phyloP scores from a whole-genome alignment of 2,329 filamentous ascomycete genomes.

The Trichoderma sp. region DNA sequence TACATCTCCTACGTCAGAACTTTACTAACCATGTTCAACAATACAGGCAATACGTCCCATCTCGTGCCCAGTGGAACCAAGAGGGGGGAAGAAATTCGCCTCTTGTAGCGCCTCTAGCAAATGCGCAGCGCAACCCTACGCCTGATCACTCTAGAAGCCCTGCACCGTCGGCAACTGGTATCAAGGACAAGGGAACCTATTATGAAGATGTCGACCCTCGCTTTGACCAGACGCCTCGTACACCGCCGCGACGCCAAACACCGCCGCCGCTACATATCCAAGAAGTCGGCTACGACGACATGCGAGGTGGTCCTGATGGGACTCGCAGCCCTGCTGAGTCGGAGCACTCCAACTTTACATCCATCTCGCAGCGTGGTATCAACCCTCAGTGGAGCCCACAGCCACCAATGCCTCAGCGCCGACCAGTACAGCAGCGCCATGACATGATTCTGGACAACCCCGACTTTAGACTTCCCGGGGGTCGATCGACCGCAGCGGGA shows the following conservation, averaged over 20 bases:
- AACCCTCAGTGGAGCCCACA: constrained; percentile 81
- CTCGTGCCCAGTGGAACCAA: constrained; percentile 54
- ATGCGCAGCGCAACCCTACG: constrained; percentile 29
- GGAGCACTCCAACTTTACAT: constrained; percentile 84
- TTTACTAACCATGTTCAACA: not conserved
- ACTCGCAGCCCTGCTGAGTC: constrained; percentile 72
- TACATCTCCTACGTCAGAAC: too few relatives aligned
- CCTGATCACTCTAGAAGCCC: constrained; percentile 39
- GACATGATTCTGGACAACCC: constrained; percentile 81
- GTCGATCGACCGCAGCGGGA: constrained; percentile 31
- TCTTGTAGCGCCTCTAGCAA: constrained; percentile 46
- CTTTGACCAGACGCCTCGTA: constrained; percentile 51
- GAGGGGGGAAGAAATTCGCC: constrained; percentile 45
- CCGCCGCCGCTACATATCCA: constrained; percentile 16
- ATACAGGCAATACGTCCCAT: constrained; percentile 52
- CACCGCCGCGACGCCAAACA: constrained; percentile 21
- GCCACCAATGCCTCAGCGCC: constrained; percentile 42
- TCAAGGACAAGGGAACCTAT: constrained; percentile 53
- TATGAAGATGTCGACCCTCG: constrained; percentile 93
- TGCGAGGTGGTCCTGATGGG: constrained; percentile 50
- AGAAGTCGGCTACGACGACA: constrained; percentile 58
- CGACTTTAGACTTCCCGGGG: constrained; percentile 72
- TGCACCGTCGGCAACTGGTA: constrained; percentile 34
- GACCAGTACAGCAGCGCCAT: constrained; percentile 55
- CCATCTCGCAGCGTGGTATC: constrained; percentile 80